These are phyloP conservation scores for Cnidoscolus chayamansa DNA, from an alignment of 441 rosid species.

Conservation along the genomic window DNA sequence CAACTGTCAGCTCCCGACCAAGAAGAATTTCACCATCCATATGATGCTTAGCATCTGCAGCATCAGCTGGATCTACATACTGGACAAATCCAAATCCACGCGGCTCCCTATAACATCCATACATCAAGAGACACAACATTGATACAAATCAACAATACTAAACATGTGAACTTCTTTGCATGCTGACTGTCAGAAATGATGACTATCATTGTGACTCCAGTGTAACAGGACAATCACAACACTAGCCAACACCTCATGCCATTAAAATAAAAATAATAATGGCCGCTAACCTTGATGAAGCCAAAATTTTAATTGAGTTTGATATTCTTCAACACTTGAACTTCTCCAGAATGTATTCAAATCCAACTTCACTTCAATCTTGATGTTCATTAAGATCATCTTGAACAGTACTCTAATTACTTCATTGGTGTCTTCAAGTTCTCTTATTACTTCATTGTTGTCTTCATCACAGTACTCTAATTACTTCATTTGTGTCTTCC, in stretches of 20 bases:
- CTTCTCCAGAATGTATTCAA: conserved; percentile 57
- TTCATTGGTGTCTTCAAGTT: conserved; percentile 34
- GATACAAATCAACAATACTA: background rate
- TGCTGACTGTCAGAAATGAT: conserved; percentile 11
- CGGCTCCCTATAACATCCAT: conserved; percentile 60
- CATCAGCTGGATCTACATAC: conserved; percentile 37
- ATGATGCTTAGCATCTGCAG: conserved; percentile 35
- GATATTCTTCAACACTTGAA: conserved; percentile 61
- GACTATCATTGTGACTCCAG: conserved; percentile 7
- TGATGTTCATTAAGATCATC: conserved; percentile 44
- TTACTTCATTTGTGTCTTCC: conserved; percentile 71
- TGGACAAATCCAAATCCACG: conserved; percentile 46
- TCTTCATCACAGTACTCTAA: conserved; percentile 54
- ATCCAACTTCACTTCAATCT: conserved; percentile 56
- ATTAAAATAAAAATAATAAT: conserved; percentile 35
- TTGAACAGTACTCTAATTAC: conserved; percentile 44
- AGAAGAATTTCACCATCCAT: conserved; percentile 39
- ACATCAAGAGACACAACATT: conserved; percentile 9
- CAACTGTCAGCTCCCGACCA: conserved; percentile 35
- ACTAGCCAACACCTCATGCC: conserved; percentile 30
- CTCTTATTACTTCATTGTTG: conserved; percentile 47
- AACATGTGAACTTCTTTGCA: background rate
- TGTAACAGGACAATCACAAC: conserved; percentile 25
- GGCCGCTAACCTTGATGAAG: conserved; percentile 71
- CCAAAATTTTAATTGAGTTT: conserved; percentile 22